Conservation (phyloP, 2,329 filamentous ascomycete genomes). For the Nothomitra cinnamomea region DNA sequence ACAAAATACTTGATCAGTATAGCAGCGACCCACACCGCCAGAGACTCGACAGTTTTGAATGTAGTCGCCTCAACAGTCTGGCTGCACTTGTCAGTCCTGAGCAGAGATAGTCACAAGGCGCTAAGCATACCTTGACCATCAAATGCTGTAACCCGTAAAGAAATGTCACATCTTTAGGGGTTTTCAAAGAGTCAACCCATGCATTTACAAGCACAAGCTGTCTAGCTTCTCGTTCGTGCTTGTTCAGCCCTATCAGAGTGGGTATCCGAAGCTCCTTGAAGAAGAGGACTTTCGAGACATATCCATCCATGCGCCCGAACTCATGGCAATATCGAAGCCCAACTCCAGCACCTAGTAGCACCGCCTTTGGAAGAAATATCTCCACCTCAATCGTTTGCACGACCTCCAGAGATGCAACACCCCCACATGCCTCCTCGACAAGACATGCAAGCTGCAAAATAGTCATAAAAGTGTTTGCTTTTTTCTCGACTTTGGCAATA, state of each 20-base stretch:
- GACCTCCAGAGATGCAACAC: constrained; percentile 21
- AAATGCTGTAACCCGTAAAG: constrained; percentile 40
- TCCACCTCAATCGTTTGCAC: constrained; percentile 34
- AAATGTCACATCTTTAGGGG: constrained; percentile 25
- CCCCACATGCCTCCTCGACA: constrained; percentile 16
- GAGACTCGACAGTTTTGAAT: constrained; percentile 46
- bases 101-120: neutral
- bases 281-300: constrained; percentile 23
- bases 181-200: constrained; percentile 37
- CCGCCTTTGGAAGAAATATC: constrained; percentile 48
- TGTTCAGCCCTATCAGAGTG: constrained; percentile 54
- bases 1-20: constrained; percentile 29
- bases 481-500: constrained; percentile 28
- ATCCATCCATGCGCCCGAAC: constrained; percentile 8
- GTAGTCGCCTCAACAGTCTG: constrained; percentile 35
- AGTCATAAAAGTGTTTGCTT: constrained; percentile 8
- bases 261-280: constrained; percentile 44
- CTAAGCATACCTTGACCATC: constrained; percentile 39
- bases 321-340: constrained; percentile 25
- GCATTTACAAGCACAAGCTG: constrained; percentile 50
- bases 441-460: constrained; percentile 18
- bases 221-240: constrained; percentile 48
- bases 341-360: constrained; percentile 44
- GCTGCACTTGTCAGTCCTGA: neutral
- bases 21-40: constrained; percentile 33